phyloP scores from a whole-genome alignment of 2,329 filamentous ascomycete genomes.

The Botryotinia calthae region DNA sequence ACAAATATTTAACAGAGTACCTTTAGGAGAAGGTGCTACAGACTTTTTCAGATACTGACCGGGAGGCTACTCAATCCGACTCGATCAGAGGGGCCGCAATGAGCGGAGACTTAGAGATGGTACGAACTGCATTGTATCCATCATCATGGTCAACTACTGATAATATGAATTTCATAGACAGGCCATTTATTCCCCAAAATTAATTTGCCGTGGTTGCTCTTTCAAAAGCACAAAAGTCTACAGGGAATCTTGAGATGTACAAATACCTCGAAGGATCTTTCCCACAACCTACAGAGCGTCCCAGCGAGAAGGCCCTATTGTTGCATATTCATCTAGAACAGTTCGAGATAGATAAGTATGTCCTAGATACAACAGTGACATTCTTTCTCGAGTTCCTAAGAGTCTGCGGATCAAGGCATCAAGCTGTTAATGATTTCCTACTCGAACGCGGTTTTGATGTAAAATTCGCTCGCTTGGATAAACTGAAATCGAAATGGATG shows the following conservation, averaged over 20 bases:
- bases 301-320: accelerated
- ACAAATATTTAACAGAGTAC: constrained; percentile 18
- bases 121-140: constrained; percentile 21
- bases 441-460: neutral
- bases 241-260: neutral
- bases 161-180: constrained; percentile 12
- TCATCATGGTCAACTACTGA: constrained; percentile 16
- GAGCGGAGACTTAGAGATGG: constrained; percentile 20
- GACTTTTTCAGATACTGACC: neutral
- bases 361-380: neutral
- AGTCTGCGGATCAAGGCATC: neutral
- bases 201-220: neutral
- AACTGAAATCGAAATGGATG: neutral
- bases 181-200: neutral
- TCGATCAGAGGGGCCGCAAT: neutral
- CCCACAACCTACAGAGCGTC: neutral
- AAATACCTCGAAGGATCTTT: neutral
- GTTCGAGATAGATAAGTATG: neutral
- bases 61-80: neutral
- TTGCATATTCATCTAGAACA: neutral
- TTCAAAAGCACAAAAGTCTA: neutral
- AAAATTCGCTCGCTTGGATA: neutral
- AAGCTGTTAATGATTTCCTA: constrained; percentile 13
- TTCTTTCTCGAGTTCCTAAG: neutral
- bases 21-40: constrained; percentile 11